Percentiles rank a stretch among this genome's conserved stretches.
Conservation (phyloP, 805 yeast genomes). For the Yarrowia alimentaria region DNA sequence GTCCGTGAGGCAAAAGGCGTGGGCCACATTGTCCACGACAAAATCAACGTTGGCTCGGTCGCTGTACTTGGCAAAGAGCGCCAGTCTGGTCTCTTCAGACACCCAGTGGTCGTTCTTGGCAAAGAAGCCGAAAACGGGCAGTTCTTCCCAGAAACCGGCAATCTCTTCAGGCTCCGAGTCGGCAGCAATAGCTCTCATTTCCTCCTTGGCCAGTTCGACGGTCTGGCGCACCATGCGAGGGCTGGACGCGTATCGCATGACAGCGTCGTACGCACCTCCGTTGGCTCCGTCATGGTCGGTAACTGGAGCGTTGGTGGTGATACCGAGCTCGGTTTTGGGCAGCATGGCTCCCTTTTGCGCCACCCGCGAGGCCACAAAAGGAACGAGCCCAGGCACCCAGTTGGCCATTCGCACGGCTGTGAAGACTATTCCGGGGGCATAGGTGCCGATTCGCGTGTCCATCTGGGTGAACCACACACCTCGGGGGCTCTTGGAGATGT, state of each 20-base stretch:
- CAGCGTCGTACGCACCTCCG: constrained; percentile 38
- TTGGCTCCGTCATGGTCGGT: background rate
- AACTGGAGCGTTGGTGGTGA: no score
- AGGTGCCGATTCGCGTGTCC: constrained; percentile 33
- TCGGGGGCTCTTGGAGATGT: constrained; percentile 50
- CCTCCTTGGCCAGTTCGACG: constrained; percentile 57
- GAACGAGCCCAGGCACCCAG: constrained; percentile 28
- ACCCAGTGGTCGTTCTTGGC: constrained; percentile 68
- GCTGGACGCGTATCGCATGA: constrained; percentile 46
- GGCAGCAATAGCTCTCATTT: constrained; percentile 48
- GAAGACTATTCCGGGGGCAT: constrained; percentile 28
- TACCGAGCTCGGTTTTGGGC: no score
- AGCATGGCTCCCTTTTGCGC: background rate
- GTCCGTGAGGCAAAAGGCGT: constrained; percentile 60
- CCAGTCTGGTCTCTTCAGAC: constrained; percentile 49
- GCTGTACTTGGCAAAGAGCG: constrained; percentile 44
- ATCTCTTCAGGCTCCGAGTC: constrained; percentile 42
- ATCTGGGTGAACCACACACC: constrained; percentile 41
- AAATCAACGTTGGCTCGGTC: constrained; percentile 38
- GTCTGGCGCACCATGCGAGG: constrained; percentile 53
- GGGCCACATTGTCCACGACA: constrained; percentile 46
- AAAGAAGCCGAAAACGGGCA: constrained; percentile 55
- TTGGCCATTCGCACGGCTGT: constrained; percentile 14
- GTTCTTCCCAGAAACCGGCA: constrained; percentile 49
- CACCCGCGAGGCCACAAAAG: constrained; percentile 35